Conservation (phyloP, 257 asterid species). For the Gentiana straminea region DNA sequence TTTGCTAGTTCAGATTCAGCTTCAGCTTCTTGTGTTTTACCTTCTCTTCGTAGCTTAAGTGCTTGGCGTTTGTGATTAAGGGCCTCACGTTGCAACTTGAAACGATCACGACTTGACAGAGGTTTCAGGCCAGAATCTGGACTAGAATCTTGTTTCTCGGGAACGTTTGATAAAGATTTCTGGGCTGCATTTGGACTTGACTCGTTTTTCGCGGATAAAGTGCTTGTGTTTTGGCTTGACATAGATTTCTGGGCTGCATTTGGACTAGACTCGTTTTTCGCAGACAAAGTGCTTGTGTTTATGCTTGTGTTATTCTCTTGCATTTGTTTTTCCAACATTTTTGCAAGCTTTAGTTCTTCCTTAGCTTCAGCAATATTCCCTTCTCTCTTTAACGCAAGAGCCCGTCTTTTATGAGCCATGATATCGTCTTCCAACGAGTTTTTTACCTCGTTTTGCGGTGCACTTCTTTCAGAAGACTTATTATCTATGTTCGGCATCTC, state of each 20-base stretch:
- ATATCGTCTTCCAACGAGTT: conserved; percentile 47
- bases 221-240: conserved; percentile 20
- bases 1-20: conserved; percentile 67
- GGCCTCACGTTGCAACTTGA: conserved; percentile 74
- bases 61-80: conserved; percentile 79
- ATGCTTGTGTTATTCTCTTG: conserved; percentile 28
- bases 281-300: conserved; percentile 24
- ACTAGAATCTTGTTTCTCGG: conserved; percentile 35
- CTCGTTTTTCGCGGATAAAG: conserved; percentile 34
- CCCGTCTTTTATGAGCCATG: conserved; percentile 69
- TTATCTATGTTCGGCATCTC: conserved; percentile 22
- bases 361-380: conserved; percentile 89
- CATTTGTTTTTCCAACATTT: conserved; percentile 54
- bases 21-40: conserved; percentile 73
- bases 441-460: conserved; percentile 21
- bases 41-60: conserved; percentile 80
- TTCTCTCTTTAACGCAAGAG: conserved; percentile 73
- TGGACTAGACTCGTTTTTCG: conserved; percentile 43
- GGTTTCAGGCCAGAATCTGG: conserved; percentile 51
- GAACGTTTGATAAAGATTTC: conserved; percentile 44
- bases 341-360: conserved; percentile 85
- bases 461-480: conserved; percentile 18
- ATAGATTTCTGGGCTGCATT: conserved; percentile 41
- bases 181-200: conserved; percentile 42
- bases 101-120: conserved; percentile 61